Percentiles rank a stretch among this genome's conserved stretches.
These are phyloP conservation scores for Geotrichum ghanense DNA, from an alignment of 805 yeast genomes.

Conservation along the genomic window DNA sequence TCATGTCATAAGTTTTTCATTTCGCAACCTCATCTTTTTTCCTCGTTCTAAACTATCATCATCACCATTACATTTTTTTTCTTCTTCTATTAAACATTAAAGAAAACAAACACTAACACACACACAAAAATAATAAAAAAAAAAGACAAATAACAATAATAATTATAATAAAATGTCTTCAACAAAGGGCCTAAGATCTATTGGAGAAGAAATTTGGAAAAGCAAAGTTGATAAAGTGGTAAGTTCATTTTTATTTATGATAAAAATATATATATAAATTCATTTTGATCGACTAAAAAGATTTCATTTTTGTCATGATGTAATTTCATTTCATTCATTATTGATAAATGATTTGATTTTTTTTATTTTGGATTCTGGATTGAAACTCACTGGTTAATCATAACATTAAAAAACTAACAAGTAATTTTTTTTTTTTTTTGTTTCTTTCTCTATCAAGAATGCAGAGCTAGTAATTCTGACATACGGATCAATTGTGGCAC, in stretches of 20 bases:
- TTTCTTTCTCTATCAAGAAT: constrained; percentile 34
- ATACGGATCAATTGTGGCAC: constrained; percentile 89
- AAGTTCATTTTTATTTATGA: too few relatives aligned
- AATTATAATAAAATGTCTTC: neutral
- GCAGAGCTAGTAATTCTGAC: constrained; percentile 91
- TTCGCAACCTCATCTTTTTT: too few relatives aligned
- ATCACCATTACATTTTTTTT: too few relatives aligned
- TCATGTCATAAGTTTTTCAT: too few relatives aligned
- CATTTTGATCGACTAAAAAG: too few relatives aligned
- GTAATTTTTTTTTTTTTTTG: neutral
- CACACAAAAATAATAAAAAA: neutral
- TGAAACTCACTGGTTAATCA: neutral
- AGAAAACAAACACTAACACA: neutral
- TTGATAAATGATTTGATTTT: too few relatives aligned
- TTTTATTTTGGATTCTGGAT: neutral
- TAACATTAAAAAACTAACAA: neutral
- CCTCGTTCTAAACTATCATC: too few relatives aligned
- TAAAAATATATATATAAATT: too few relatives aligned
- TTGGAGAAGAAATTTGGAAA: constrained; percentile 90
- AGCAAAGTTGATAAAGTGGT: constrained; percentile 74
- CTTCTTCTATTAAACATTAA: too few relatives aligned
- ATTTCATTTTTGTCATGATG: too few relatives aligned
- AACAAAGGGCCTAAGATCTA: constrained; percentile 21
- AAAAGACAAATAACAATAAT: neutral
- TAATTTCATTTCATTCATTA: too few relatives aligned